Percentiles rank a stretch among this genome's conserved stretches.
phyloP scores from a whole-genome alignment of 1,139 yeast species.

The Hyphopichia burtonii region DNA sequence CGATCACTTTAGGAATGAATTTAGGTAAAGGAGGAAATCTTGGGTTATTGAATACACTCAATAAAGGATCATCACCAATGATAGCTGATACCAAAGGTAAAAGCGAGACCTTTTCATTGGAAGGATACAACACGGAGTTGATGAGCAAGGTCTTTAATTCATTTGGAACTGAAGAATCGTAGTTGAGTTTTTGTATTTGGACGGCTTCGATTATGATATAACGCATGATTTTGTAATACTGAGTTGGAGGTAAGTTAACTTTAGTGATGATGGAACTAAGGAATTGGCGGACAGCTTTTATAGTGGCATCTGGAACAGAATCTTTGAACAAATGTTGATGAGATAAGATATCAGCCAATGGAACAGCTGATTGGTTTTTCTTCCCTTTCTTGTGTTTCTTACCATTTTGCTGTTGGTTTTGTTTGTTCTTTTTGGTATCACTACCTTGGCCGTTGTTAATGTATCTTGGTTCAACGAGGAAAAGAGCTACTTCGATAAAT shows the following conservation, averaged over 20 bases:
- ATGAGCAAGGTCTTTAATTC: constrained; percentile 44
- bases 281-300: constrained; percentile 45
- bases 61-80: constrained; percentile 39
- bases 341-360: constrained; percentile 69
- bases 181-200: constrained; percentile 23
- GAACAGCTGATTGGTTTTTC: constrained; percentile 43
- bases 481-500: constrained; percentile 46
- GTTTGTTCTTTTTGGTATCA: constrained; percentile 1
- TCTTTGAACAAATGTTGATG: constrained; percentile 59
- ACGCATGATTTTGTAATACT: constrained; percentile 59
- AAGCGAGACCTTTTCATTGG: constrained; percentile 57
- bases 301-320: constrained; percentile 38
- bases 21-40: constrained; percentile 66
- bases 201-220: constrained; percentile 53
- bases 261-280: constrained; percentile 49
- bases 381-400: constrained; percentile 30
- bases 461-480: constrained; percentile 42
- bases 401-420: constrained; percentile 5
- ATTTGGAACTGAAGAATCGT: constrained; percentile 24
- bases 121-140: constrained; percentile 62
- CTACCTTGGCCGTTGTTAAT: constrained; percentile 3
- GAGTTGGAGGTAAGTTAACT: constrained; percentile 58
- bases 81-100: constrained; percentile 67
- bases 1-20: constrained; percentile 23
- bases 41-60: constrained; percentile 68